Base-by-base conservation (phyloP, 2,329 filamentous ascomycete species). In the Cladophialophora chaetospira region DNA sequence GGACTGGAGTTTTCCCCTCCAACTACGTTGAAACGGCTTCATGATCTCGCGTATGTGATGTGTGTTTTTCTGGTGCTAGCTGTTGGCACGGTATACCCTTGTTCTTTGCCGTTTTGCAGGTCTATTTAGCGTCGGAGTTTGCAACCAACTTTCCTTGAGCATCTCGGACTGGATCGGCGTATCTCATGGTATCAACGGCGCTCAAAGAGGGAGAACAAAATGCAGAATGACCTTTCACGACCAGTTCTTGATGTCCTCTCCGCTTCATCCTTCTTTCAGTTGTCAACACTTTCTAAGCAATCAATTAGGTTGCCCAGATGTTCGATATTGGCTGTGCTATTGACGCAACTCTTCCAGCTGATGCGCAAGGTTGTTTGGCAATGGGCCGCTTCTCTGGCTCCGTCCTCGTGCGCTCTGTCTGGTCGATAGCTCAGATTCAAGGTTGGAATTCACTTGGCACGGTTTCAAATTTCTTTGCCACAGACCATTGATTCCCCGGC, bases 1-100 rank as follows among this genome's bases (percentile, higher is more conserved):
- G 86, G 65, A 89, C 92, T 53, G 94, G 94, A 33, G 96, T 97
- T 64, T 99, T 99, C 75, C 94, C 94, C 36, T 62, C 58, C 19
- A 66, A 66, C 46, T 66, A 66, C 49, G 59, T 66, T 28, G 63
- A 66, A 45, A 61, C 64, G 21, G 58, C 61, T 17, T 44, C 62
- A 23, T 65, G 52, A 65, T 40, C 13, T 17, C 6, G 28, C 17
- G 19, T 17, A 40, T 42, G 17, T 35, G 31, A 47, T 42, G 13
- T 48, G 47, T 17, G 23, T 53, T 38, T 36, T 3, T 8, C 15
- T 17, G 44, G 13, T 33, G n/a, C 35, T 31, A 52, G 23, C 33
- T 33, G 19, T 19, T 46, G 31, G 26, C 21, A 25, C 51, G 35
- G n/a, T 50, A 57, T 58, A 61, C 55, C 54, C 58, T 55, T 48